Conservation (phyloP, 2,329 filamentous ascomycete genomes). For the Colletotrichum chrysophilum region DNA sequence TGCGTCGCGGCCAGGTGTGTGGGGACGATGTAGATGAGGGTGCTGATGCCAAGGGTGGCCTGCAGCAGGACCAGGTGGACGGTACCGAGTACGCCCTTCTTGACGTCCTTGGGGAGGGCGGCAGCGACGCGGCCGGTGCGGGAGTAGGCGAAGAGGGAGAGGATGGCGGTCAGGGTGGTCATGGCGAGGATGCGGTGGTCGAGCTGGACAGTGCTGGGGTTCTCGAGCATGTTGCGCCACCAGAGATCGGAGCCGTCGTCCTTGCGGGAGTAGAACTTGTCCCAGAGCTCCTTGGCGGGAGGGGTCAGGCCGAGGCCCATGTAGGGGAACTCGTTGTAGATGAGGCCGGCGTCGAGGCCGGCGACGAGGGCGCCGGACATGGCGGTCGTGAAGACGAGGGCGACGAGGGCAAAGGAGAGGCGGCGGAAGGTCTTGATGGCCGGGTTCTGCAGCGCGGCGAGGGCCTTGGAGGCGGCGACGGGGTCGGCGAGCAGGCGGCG, state of each 20-base stretch:
- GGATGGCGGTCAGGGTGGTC: conserved; percentile 82
- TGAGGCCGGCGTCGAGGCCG: conserved; percentile 92
- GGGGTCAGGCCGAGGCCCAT: conserved; percentile 89
- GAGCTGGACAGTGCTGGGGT: conserved; percentile 92
- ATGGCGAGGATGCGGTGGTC: conserved; percentile 93
- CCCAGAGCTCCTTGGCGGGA: conserved; percentile 82
- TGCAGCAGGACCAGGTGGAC: conserved; percentile 85
- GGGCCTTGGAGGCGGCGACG: conserved; percentile 61
- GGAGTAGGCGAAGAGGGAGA: conserved; percentile 82
- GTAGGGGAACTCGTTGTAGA: conserved; percentile 98
- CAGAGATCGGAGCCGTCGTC: conserved; percentile 82
- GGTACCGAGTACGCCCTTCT: conserved; percentile 76
- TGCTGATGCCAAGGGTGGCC: conserved; percentile 85
- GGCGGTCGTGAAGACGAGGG: conserved; percentile 84
- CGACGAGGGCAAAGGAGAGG: conserved; percentile 72
- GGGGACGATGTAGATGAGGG: conserved; percentile 92
- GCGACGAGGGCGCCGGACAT: conserved; percentile 95
- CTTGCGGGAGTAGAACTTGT: conserved; percentile 82
- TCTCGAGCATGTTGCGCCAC: conserved; percentile 98
- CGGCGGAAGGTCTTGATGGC: conserved; percentile 76
- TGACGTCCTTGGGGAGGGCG: conserved; percentile 67
- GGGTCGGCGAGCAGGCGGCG: conserved; percentile 74
- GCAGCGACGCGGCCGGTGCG: conserved; percentile 65
- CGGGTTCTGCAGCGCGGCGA: conserved; percentile 69
- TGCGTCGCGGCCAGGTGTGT: conserved; percentile 87